phyloP scores from a whole-genome alignment of 2,329 filamentous ascomycete species.

The Orbilia brochopaga region DNA sequence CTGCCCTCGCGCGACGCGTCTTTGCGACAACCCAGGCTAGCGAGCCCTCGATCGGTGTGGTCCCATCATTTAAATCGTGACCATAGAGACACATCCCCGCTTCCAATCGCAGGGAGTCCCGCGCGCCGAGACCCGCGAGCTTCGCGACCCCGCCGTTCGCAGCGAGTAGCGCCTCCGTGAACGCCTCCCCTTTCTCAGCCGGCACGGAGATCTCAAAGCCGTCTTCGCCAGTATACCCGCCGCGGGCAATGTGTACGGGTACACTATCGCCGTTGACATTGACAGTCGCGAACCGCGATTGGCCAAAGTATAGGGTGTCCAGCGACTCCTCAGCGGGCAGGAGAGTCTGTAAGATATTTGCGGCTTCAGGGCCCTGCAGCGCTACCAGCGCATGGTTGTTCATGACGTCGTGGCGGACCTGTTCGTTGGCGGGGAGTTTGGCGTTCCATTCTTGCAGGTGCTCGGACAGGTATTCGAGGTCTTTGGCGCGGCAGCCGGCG shows the following conservation, averaged over 20 bases:
- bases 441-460: slow-evolving; percentile 70
- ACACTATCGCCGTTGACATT: slow-evolving; percentile 15
- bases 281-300: slow-evolving; percentile 71
- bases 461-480: slow-evolving; percentile 74
- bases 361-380: slow-evolving; percentile 82
- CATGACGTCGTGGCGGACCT: slow-evolving; percentile 73
- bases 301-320: slow-evolving; percentile 79
- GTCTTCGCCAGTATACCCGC: slow-evolving; percentile 96
- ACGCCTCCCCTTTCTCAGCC: slow-evolving; percentile 67
- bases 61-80: slow-evolving; percentile 87
- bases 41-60: slow-evolving; percentile 71
- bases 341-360: slow-evolving; percentile 70
- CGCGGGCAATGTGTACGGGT: slow-evolving; percentile 76
- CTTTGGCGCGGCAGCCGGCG: slow-evolving; percentile 87
- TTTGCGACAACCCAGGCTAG: slow-evolving; percentile 85
- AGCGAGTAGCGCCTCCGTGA: slow-evolving; percentile 73
- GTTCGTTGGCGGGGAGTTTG: slow-evolving; percentile 63
- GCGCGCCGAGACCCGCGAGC: slow-evolving; percentile 84
- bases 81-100: slow-evolving; percentile 99
- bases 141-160: slow-evolving; percentile 67
- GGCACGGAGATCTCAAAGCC: slow-evolving; percentile 95
- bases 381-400: slow-evolving; percentile 80
- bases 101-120: slow-evolving; percentile 90
- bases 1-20: slow-evolving; percentile 66
- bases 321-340: slow-evolving; percentile 65